Percentiles rank a stretch among this genome's conserved stretches.
Evolutionary conservation across 2,329 filamentous ascomycete genomes (phyloP).

Genomic region (Didymosphaeria variabile): DNA sequence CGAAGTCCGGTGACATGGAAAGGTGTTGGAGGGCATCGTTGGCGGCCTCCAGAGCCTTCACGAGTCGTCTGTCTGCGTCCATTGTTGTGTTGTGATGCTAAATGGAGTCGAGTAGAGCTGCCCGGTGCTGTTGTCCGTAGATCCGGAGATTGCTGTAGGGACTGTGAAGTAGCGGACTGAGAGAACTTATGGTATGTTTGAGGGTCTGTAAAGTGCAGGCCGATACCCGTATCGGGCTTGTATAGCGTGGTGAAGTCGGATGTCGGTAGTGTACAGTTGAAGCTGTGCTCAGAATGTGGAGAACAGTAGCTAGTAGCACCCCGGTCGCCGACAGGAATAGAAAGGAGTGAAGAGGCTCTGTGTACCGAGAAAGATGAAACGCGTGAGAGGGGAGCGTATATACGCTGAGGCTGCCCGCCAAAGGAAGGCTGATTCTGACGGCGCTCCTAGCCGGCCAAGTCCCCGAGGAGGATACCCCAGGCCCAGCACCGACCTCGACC

Average conservation of each 20-base stretch:
- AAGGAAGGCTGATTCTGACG: conserved; percentile 16
- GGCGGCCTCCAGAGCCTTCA: conserved; percentile 44
- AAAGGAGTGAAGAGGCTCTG: conserved; percentile 23
- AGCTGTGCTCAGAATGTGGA: conserved; percentile 21
- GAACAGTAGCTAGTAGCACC: conserved; percentile 22
- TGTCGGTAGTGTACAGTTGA: conserved; percentile 28
- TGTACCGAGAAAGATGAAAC: conserved; percentile 26
- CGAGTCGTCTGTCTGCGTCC: conserved; percentile 42
- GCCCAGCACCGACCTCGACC: conserved; percentile 7
- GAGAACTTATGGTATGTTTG: conserved; percentile 22
- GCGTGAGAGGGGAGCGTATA: conserved; percentile 28
- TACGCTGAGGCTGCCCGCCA: conserved; percentile 25
- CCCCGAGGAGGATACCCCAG: conserved; percentile 14
- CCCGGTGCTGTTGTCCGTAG: conserved; percentile 12
- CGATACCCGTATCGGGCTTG: conserved; percentile 26
- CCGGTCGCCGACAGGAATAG: conserved; percentile 28
- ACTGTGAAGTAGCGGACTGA: conserved; percentile 12
- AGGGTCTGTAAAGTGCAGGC: conserved; percentile 23
- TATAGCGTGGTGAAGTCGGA: conserved; percentile 19
- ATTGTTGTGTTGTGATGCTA: conserved; percentile 24
- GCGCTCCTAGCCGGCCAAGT: conserved; percentile 10
- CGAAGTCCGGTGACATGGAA: conserved; percentile 43
- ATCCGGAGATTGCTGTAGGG: conserved; percentile 15
- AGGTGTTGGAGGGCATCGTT: conserved; percentile 47
- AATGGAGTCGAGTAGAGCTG: conserved; percentile 17